phyloP scores from a whole-genome alignment of 371 early-diverging fungal genomes.

The Mucor racemosus region DNA sequence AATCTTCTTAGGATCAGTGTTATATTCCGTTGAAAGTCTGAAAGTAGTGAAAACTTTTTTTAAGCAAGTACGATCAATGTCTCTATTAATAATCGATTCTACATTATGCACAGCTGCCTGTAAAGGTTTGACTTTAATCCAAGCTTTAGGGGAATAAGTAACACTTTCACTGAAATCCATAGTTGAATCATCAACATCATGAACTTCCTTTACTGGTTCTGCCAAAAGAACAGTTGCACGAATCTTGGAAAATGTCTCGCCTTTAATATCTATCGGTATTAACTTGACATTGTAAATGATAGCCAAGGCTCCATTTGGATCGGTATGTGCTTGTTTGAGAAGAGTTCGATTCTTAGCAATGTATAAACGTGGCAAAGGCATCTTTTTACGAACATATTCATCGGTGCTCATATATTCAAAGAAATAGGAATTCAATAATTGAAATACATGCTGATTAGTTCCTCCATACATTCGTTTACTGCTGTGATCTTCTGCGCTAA shows the following conservation, averaged over 20 bases:
- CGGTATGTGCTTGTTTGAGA: constrained; percentile 34
- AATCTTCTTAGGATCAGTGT: constrained; percentile 36
- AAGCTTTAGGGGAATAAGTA: constrained; percentile 46
- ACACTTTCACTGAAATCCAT: constrained; percentile 25
- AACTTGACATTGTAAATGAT: constrained; percentile 33
- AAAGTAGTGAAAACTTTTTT: constrained; percentile 41
- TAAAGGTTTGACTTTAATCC: constrained; percentile 41
- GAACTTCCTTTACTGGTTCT: constrained; percentile 41
- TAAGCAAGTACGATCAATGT: constrained; percentile 42
- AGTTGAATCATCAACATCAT: constrained; percentile 32
- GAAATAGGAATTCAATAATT: constrained; percentile 40
- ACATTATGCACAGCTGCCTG: constrained; percentile 28
- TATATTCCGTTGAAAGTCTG: constrained; percentile 27
- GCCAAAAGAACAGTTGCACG: constrained; percentile 37
- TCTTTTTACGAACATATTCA: neutral
- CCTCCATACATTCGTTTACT: constrained; percentile 36
- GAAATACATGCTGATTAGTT: constrained; percentile 37
- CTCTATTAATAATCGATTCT: constrained; percentile 28
- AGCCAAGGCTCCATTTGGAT: constrained; percentile 34
- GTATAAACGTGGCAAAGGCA: constrained; percentile 47
- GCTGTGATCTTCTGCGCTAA: constrained; percentile 28
- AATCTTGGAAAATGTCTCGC: constrained; percentile 13
- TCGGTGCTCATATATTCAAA: constrained; percentile 27
- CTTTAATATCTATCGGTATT: constrained; percentile 1
- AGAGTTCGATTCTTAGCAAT: constrained; percentile 51